Evolutionary conservation across 2,329 filamentous ascomycete genomes (phyloP), one percentile per base, ranked within the genome.

Genomic region (Endoconidiophora polonica): DNA sequence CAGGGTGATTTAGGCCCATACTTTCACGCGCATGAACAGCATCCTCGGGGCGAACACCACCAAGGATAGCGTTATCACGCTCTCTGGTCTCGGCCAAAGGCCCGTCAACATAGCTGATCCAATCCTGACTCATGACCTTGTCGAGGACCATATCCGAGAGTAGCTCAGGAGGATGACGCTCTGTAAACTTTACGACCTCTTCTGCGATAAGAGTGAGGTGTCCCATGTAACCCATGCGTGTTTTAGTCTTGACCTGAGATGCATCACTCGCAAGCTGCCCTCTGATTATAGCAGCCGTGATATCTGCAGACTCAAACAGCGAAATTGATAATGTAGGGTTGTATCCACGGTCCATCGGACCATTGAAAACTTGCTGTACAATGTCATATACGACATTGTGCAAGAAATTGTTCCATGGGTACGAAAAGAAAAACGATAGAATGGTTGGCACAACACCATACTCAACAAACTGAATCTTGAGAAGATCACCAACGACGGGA

Each of bases 381-480:
- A 98, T 88, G 63, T 98, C 91, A 62, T 98, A 98, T 44, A 98
- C 91, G 41, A 98, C 91, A 60, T 98, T 98, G 66, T 98, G 91
- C 42, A 98, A 74, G 61, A 98, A 98, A 64, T 98, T 98, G 66
- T 98, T 98, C 91, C 91, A 98, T 1, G 91, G 90, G 60, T 96
- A 98, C 53, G 83, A 79, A 70, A 98, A 98, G 68, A 98, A 98
- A 69, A 96, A 96, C 52, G 87, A 85, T 86, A 98, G 67, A 59
- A 98, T 96, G 2, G 87, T 94, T 24, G 91, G 91, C 48, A 98
- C 88, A 55, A 98, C 91, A 56, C 80, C 78, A 64, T 96, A 79
- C 63, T 95, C 83, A 22, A 96, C 88, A 67, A 98, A 96, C 66
- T 90, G 87, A 64, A 91, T 88, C 68, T 98, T 98, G 54, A 98